Conservation (phyloP, 1,139 yeast genomes). For the Candida mesenterica region DNA sequence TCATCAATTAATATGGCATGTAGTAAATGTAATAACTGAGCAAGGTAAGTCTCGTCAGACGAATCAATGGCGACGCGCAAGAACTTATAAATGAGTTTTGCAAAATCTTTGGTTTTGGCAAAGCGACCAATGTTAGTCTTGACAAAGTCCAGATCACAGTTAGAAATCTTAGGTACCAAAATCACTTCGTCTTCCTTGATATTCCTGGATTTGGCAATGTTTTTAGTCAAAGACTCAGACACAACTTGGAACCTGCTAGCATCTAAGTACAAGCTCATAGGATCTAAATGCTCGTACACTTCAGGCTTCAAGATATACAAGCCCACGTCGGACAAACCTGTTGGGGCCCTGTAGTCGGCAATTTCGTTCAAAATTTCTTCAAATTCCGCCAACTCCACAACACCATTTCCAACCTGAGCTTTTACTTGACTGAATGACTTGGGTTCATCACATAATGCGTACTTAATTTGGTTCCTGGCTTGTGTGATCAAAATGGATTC, state of each 20-base stretch:
- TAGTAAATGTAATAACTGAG: conserved; percentile 61
- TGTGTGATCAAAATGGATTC: conserved; percentile 23
- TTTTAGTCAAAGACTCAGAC: conserved; percentile 30
- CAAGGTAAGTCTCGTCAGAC: conserved; percentile 53
- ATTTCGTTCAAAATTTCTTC: conserved; percentile 38
- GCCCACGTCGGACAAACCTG: conserved; percentile 40
- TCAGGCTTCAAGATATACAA: conserved; percentile 46
- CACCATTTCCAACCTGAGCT: conserved; percentile 34
- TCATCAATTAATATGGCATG: conserved; percentile 65
- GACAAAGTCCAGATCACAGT: conserved; percentile 35
- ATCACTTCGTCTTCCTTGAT: conserved; percentile 44
- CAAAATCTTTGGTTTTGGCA: conserved; percentile 52
- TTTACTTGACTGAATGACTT: conserved; percentile 51
- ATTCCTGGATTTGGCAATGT: conserved; percentile 26
- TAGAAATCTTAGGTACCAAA: conserved; percentile 29
- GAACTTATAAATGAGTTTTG: conserved; percentile 55
- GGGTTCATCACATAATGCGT: conserved; percentile 53
- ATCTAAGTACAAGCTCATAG: conserved; percentile 37
- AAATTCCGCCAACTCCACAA: conserved; percentile 33
- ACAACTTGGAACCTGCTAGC: conserved; percentile 35
- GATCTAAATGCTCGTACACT: conserved; percentile 33
- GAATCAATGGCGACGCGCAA: conserved; percentile 50
- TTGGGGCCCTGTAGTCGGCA: conserved; percentile 44
- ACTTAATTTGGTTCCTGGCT: conserved; percentile 41
- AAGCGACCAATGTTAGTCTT: conserved; percentile 46